phyloP scores from a whole-genome alignment of 805 yeast species.

The Candida silvatica region DNA sequence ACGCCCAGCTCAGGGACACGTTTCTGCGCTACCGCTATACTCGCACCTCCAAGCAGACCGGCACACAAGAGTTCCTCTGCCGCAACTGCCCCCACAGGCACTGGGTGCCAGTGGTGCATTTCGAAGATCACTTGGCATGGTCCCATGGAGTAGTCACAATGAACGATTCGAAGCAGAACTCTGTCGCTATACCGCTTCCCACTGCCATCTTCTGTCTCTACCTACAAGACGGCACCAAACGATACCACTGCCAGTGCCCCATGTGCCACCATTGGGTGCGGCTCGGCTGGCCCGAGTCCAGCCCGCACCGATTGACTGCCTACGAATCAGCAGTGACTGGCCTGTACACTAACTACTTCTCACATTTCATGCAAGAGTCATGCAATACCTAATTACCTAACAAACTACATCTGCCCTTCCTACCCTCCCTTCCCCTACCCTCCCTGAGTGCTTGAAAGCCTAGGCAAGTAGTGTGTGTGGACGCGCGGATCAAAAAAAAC shows the following conservation, averaged over 20 bases:
- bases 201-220: slow-evolving; percentile 9
- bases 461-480: no score
- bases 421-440: no score
- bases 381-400: no score
- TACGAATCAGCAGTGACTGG: slow-evolving; percentile 5
- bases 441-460: no score
- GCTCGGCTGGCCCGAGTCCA: slow-evolving; percentile 10
- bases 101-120: slow-evolving; percentile 11
- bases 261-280: slow-evolving; percentile 16
- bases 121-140: slow-evolving; percentile 12
- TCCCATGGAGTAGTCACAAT: slow-evolving; percentile 16
- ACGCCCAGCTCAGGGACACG: slow-evolving; percentile 4
- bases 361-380: slow-evolving; percentile 13
- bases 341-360: slow-evolving; percentile 16
- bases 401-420: no score
- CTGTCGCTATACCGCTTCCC: slow-evolving; percentile 9
- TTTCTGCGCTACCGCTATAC: slow-evolving; percentile 9
- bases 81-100: slow-evolving; percentile 14
- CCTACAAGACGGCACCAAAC: slow-evolving; percentile 7
- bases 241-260: slow-evolving; percentile 17
- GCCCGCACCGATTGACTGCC: not conserved
- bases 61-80: slow-evolving; percentile 8
- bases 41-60: slow-evolving; percentile 1
- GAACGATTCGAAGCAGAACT: not conserved
- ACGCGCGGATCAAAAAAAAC: no score